A percentile compares a stretch with the other conserved stretches of the same genome.
phyloP scores from a whole-genome alignment of 2,329 filamentous ascomycete species.

The Pyricularia sp. region DNA sequence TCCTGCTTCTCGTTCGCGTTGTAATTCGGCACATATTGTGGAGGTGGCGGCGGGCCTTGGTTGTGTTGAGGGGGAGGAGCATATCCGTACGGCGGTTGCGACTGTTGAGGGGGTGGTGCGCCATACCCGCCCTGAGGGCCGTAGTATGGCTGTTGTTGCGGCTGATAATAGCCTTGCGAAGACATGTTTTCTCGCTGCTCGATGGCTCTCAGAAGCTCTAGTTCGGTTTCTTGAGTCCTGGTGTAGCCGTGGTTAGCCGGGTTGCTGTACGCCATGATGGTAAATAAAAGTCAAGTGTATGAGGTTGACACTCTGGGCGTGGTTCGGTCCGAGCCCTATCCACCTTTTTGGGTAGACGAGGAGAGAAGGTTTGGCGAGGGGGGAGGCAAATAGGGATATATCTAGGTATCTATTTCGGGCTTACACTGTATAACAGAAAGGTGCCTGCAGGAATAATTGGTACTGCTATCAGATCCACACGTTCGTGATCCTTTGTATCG shows the following conservation, averaged over 20 bases:
- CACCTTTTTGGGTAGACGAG: not conserved
- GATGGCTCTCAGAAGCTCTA: not conserved
- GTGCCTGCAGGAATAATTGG: too few species aligned
- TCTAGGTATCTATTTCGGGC: not conserved
- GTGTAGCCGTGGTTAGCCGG: not conserved
- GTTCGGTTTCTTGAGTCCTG: not conserved
- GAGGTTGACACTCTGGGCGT: not conserved
- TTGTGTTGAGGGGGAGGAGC: not conserved
- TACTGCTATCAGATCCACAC: not conserved
- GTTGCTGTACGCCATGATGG: not conserved
- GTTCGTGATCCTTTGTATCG: not conserved
- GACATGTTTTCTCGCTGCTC: slow-evolving; percentile 2
- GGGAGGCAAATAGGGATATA: not conserved
- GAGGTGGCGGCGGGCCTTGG: slow-evolving; percentile 2
- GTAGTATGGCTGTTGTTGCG: slow-evolving; percentile 1
- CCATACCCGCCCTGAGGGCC: not conserved
- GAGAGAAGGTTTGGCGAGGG: not conserved
- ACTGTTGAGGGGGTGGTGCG: slow-evolving; percentile 1
- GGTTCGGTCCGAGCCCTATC: not conserved
- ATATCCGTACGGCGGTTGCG: not conserved
- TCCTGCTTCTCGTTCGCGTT: slow-evolving; percentile 36
- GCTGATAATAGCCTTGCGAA: slow-evolving; percentile 2
- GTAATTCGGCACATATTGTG: slow-evolving; percentile 8
- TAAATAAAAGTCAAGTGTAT: not conserved
- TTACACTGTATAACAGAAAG: not conserved